phyloP scores from a whole-genome alignment of 768 basidiomycete species.

The Rhizopogon sp. region DNA sequence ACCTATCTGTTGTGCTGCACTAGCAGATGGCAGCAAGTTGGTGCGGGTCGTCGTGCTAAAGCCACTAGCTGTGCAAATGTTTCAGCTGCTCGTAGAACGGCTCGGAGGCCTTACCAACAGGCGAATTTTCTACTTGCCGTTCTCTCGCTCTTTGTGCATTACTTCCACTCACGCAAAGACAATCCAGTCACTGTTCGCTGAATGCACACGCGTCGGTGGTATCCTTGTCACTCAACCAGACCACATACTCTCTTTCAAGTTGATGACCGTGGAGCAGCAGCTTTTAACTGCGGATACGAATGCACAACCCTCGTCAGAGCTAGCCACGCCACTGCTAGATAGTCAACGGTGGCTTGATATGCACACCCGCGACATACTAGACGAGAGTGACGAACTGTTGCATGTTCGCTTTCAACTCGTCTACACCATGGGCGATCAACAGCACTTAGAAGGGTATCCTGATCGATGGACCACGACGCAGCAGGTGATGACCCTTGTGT shows the following conservation, averaged over 20 bases:
- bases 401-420: slow-evolving; percentile 42
- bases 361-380: slow-evolving; percentile 22
- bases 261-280: slow-evolving; percentile 32
- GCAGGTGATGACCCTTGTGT: slow-evolving; percentile 27
- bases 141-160: slow-evolving; percentile 20
- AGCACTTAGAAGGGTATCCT: slow-evolving; percentile 32
- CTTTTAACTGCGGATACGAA: slow-evolving; percentile 2
- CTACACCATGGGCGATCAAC: slow-evolving; percentile 36
- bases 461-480: slow-evolving; percentile 39
- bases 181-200: slow-evolving; percentile 5
- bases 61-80: slow-evolving; percentile 26
- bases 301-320: neutral
- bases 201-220: slow-evolving; percentile 33
- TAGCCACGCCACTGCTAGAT: slow-evolving; percentile 13
- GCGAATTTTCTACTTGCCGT: slow-evolving; percentile 28
- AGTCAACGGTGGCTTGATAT: slow-evolving; percentile 19
- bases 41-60: slow-evolving; percentile 32
- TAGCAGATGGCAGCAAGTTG: slow-evolving; percentile 22
- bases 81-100: slow-evolving; percentile 25
- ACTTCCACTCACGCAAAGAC: slow-evolving; percentile 15
- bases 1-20: slow-evolving; percentile 19
- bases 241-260: slow-evolving; percentile 43
- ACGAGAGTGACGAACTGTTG: slow-evolving; percentile 31
- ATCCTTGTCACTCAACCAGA: slow-evolving; percentile 45
- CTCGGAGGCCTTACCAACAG: slow-evolving; percentile 27